Evolutionary conservation across 2,329 filamentous ascomycete genomes (phyloP).

Genomic region (Didymosphaeria variabile): DNA sequence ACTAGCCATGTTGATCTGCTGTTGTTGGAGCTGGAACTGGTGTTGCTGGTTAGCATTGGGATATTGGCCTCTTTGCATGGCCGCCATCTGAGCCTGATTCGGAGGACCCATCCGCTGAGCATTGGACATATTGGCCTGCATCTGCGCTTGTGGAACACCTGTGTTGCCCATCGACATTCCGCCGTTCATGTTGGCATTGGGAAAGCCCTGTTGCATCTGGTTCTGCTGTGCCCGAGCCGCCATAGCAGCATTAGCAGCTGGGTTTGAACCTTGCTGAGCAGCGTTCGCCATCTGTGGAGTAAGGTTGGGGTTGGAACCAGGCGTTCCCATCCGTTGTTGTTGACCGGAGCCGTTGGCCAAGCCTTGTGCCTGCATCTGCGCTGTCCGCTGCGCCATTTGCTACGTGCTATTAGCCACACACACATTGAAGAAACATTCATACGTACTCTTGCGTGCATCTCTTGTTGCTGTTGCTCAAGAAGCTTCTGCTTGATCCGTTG

Average conservation of each 20-base stretch:
- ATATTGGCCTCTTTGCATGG: slow-evolving; percentile 49
- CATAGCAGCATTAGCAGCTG: slow-evolving; percentile 39
- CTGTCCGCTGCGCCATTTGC: slow-evolving; percentile 49
- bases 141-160: slow-evolving; percentile 73
- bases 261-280: slow-evolving; percentile 42
- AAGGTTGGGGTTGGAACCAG: slow-evolving; percentile 43
- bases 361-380: slow-evolving; percentile 49
- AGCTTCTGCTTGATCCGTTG: slow-evolving; percentile 66
- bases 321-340: slow-evolving; percentile 54
- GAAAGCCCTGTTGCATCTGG: slow-evolving; percentile 59
- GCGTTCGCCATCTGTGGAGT: slow-evolving; percentile 42
- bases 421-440: neutral
- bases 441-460: slow-evolving; percentile 59
- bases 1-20: slow-evolving; percentile 49
- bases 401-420: slow-evolving; percentile 32
- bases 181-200: slow-evolving; percentile 58
- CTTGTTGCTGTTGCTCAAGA: slow-evolving; percentile 65
- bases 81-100: slow-evolving; percentile 50
- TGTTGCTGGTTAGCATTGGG: slow-evolving; percentile 43
- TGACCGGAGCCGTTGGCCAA: slow-evolving; percentile 50
- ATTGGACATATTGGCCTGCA: slow-evolving; percentile 66
- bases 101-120: slow-evolving; percentile 66
- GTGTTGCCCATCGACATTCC: slow-evolving; percentile 62
- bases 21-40: slow-evolving; percentile 49
- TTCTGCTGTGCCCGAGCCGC: slow-evolving; percentile 44